Evolutionary conservation across 2,329 filamentous ascomycete genomes (phyloP).

Genomic region (Phaeosphaeriaceae sp.): DNA sequence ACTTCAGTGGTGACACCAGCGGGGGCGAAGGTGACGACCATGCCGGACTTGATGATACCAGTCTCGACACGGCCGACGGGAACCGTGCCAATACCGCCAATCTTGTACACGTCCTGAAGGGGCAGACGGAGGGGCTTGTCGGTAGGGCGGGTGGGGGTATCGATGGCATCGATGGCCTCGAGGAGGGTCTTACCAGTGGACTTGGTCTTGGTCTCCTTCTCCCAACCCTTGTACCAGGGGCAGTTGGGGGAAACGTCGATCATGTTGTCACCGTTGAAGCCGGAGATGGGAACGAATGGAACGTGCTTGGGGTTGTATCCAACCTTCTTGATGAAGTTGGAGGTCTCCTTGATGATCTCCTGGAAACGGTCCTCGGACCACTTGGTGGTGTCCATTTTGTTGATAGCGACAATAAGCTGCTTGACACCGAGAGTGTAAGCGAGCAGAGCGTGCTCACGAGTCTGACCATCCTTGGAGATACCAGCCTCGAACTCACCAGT

Average conservation of each 20-base stretch:
- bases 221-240: constrained; percentile 99
- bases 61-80: constrained; percentile 99
- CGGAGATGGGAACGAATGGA: constrained; percentile 99
- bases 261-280: constrained; percentile 99
- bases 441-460: constrained; percentile 99
- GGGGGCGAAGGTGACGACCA: constrained; percentile 98
- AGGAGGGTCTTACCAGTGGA: constrained; percentile 94
- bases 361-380: constrained; percentile 96
- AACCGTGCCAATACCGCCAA: constrained; percentile 99
- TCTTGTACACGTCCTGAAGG: constrained; percentile 99
- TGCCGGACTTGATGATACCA: constrained; percentile 82
- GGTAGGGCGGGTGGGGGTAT: constrained; percentile 88
- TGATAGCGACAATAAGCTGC: constrained; percentile 99
- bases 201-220: constrained; percentile 97
- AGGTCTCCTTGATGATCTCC: constrained; percentile 99
- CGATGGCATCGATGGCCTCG: constrained; percentile 97
- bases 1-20: constrained; percentile 99
- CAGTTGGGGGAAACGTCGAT: constrained; percentile 86
- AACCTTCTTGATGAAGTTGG: constrained; percentile 99
- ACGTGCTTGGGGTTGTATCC: constrained; percentile 99
- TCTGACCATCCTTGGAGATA: constrained; percentile 99
- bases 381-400: constrained; percentile 99
- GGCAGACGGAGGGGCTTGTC: constrained; percentile 99
- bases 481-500: constrained; percentile 99
- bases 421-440: constrained; percentile 99